Evolutionary conservation across 2,329 filamentous ascomycete genomes (phyloP).

Genomic region (Fusarium sp.): DNA sequence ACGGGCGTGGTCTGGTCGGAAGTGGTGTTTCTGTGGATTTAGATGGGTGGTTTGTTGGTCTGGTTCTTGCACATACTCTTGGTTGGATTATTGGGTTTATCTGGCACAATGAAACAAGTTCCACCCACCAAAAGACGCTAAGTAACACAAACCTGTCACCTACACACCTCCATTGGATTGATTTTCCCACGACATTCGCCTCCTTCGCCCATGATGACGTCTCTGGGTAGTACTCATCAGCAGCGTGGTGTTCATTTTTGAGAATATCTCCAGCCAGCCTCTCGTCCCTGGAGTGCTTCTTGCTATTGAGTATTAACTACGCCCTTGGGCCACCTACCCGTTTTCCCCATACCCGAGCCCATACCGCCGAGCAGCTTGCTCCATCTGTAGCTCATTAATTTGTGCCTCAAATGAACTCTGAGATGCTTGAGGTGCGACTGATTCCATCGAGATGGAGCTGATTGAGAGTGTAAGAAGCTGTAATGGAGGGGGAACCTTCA

Average conservation of each 20-base stretch:
- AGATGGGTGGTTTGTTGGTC: background rate
- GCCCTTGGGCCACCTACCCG: background rate
- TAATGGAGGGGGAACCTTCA: background rate
- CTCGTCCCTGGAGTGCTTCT: background rate
- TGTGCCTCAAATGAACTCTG: background rate
- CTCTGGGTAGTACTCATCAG: background rate
- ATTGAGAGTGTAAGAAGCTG: background rate
- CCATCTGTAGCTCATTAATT: background rate
- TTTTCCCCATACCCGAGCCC: background rate
- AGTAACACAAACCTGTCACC: background rate
- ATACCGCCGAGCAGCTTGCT: background rate
- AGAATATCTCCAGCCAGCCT: background rate
- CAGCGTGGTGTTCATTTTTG: background rate
- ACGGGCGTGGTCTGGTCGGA: background rate
- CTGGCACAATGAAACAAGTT: background rate
- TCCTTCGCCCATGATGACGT: background rate
- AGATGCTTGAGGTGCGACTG: background rate
- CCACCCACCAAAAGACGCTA: background rate
- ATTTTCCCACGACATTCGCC: background rate
- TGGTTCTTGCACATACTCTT: background rate
- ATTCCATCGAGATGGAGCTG: background rate
- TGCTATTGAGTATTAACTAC: background rate
- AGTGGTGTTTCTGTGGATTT: background rate
- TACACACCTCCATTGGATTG: background rate
- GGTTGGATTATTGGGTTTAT: background rate